phyloP scores from a whole-genome alignment of 1,284 basidiomycete genomes.

The Pascua guehoae region DNA sequence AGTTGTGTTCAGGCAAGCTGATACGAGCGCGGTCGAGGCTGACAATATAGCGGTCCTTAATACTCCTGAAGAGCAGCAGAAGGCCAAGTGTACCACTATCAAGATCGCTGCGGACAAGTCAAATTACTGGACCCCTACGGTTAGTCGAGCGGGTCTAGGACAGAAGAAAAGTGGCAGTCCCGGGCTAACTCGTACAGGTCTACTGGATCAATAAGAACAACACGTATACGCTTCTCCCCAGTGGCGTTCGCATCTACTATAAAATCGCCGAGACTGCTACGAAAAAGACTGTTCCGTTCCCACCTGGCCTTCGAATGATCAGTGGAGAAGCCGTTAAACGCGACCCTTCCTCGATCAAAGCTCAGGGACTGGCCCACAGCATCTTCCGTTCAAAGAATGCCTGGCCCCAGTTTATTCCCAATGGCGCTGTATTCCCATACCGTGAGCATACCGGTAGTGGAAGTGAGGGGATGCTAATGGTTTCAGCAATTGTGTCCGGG shows the following conservation, averaged over 20 bases:
- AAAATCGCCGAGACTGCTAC: background rate
- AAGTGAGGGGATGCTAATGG: too few relatives aligned
- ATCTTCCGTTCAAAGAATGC: too few relatives aligned
- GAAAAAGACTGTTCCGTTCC: slow-evolving; percentile 21
- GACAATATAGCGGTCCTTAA: slow-evolving; percentile 19
- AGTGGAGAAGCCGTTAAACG: slow-evolving; percentile 28
- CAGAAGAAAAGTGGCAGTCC: too few relatives aligned
- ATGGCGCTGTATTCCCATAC: slow-evolving; percentile 21
- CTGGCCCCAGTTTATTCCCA: slow-evolving; percentile 25
- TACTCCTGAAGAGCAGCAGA: slow-evolving; percentile 18
- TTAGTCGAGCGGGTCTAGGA: slow-evolving; percentile 11
- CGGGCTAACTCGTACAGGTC: slow-evolving; percentile 15
- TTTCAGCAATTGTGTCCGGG: background rate
- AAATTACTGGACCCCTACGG: background rate
- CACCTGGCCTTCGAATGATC: slow-evolving; percentile 43
- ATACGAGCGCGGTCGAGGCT: background rate
- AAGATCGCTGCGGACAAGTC: background rate
- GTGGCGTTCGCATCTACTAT: slow-evolving; percentile 41
- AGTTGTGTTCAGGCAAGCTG: too few relatives aligned
- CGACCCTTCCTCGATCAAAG: slow-evolving; percentile 9
- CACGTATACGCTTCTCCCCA: slow-evolving; percentile 29
- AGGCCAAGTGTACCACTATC: slow-evolving; percentile 10
- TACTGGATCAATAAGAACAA: slow-evolving; percentile 45
- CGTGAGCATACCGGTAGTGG: slow-evolving; percentile 16
- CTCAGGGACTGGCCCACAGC: too few relatives aligned